phyloP scores from a whole-genome alignment of 2,329 filamentous ascomycete genomes.

The Xylogone sp. region DNA sequence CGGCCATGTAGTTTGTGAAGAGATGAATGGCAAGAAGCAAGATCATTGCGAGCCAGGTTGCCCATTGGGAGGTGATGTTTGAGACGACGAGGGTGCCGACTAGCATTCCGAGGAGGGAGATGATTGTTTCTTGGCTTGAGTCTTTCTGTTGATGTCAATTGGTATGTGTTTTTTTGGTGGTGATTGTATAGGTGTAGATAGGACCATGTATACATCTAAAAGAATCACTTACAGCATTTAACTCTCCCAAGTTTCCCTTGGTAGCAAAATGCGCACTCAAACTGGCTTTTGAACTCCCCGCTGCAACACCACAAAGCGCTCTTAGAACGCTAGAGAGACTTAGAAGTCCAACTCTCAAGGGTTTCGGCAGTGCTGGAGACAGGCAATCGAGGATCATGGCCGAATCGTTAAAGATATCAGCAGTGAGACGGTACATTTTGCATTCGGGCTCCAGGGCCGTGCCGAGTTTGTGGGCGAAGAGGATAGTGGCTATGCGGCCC shows the following conservation, averaged over 20 bases:
- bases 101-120: slow-evolving; percentile 84
- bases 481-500: slow-evolving; percentile 63
- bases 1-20: slow-evolving; percentile 80
- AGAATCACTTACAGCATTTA: slow-evolving; percentile 81
- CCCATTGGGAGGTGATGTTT: slow-evolving; percentile 62
- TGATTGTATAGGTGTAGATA: slow-evolving; percentile 13
- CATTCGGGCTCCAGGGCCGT: slow-evolving; percentile 67
- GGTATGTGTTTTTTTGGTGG: neutral
- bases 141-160: slow-evolving; percentile 54
- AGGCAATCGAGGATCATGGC: slow-evolving; percentile 69
- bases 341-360: slow-evolving; percentile 51
- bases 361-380: slow-evolving; percentile 58
- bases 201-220: too few species aligned
- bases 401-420: slow-evolving; percentile 68
- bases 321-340: slow-evolving; percentile 58
- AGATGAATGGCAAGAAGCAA: slow-evolving; percentile 73
- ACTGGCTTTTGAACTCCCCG: slow-evolving; percentile 84
- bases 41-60: slow-evolving; percentile 73
- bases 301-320: slow-evolving; percentile 82
- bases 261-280: slow-evolving; percentile 88
- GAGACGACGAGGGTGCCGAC: slow-evolving; percentile 79
- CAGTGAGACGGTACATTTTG: slow-evolving; percentile 67
- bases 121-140: slow-evolving; percentile 90
- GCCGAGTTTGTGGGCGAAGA: slow-evolving; percentile 66
- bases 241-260: slow-evolving; percentile 81